Base-by-base conservation (phyloP, 176 grass and related monocot genomes). In the Carex kokanica region DNA sequence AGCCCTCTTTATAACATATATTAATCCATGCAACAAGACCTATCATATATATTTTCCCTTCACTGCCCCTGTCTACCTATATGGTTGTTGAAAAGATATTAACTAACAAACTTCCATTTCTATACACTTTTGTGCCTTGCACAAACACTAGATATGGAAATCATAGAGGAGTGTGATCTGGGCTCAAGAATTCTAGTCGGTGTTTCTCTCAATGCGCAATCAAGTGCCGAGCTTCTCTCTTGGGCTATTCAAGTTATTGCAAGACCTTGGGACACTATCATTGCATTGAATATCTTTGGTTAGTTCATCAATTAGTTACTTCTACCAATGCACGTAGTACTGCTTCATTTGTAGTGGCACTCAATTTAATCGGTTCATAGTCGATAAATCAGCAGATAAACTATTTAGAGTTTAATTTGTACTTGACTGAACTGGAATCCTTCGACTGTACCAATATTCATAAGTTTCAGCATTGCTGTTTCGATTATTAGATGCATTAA, bases 201-300 rank as follows among this genome's bases (percentile, higher is more conserved):
- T 53, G 74, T 99, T 69, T 86, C 91, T 18, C 83, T 91, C 58
- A 86, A 89, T 71, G 90, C 87, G n/a, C 60, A 84, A 20, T 88
- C 85, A 0, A 91, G 93, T 86, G 85, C 79, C 0, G 93, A 95
- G 88, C 93, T 99, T 68, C 89, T 99, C 3, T 93, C 96, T 11
- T 99, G 92, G 96, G 88, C 91, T 53, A 88, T 99, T 71, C 73
- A 82, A 75, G 70, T 88, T 78, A 85, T 88, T 59, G 90, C 89
- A 8, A 89, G 53, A 60, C 84, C 96, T 63, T 90, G 79, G n/a
- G 96, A 99, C 41, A 91, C 91, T 24, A 70, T 99, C 36, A 66
- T 95, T n/a, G 96, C 96, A n/a, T 70, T 95, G 12, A 85, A 95
- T 88, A 86, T 95, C 69, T 84, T 99, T 18, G 90, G 95, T 98